Evolutionary conservation across 2,329 filamentous ascomycete genomes (phyloP).

Genomic region (Fusarium sp.): DNA sequence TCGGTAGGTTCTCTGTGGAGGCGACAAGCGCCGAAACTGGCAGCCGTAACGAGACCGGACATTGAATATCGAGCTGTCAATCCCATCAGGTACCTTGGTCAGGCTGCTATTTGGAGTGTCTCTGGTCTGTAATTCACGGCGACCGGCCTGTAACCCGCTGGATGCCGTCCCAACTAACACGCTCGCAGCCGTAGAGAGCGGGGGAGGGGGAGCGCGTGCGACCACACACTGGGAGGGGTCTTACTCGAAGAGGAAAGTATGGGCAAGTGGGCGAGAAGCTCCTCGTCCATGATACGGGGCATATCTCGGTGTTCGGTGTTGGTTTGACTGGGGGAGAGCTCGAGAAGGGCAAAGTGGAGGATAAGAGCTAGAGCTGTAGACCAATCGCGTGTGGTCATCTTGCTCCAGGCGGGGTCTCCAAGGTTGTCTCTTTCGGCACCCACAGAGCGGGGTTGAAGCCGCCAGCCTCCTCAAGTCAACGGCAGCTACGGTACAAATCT

Average conservation of each 20-base stretch:
- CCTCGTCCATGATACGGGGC: conserved; percentile 30
- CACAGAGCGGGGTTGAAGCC: conserved; percentile 22
- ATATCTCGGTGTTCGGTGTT: conserved; percentile 48
- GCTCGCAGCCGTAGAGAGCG: conserved; percentile 17
- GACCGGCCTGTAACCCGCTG: conserved; percentile 27
- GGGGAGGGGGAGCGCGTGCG: conserved; percentile 29
- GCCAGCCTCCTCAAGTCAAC: conserved; percentile 4
- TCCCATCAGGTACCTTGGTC: conserved; percentile 4
- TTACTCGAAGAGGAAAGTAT: conserved; percentile 42
- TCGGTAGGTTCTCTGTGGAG: background rate
- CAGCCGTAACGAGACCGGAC: conserved; percentile 11
- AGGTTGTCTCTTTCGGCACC: conserved; percentile 20
- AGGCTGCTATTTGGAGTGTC: background rate
- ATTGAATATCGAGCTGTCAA: conserved; percentile 1
- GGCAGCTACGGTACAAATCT: conserved; percentile 28
- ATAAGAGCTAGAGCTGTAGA: background rate
- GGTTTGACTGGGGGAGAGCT: conserved; percentile 21
- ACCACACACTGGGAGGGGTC: conserved; percentile 26
- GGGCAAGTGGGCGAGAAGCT: conserved; percentile 10
- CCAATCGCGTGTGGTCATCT: conserved; percentile 11
- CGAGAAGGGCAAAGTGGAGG: conserved; percentile 14
- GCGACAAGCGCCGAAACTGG: conserved; percentile 9
- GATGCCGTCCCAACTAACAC: conserved; percentile 22
- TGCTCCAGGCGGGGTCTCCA: conserved; percentile 16
- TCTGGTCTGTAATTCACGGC: conserved; percentile 1